Evolutionary conservation across 441 rosid genomes (phyloP), one percentile per base, ranked within the genome.

Genomic region (Pelargonium cotyledonis): DNA sequence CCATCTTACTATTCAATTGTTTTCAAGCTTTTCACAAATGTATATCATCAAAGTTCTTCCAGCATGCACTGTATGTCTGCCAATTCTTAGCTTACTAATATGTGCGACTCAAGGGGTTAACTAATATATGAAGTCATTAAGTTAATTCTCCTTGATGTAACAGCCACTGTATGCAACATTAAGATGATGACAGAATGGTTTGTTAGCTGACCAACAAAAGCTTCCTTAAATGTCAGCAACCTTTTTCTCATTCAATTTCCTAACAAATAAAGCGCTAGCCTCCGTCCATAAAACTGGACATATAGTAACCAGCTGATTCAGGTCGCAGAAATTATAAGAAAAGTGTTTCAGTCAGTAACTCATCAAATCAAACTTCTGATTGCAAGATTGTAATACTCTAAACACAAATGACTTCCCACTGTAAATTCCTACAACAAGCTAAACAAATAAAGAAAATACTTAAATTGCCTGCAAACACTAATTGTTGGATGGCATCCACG

Each of bases 161-260:
- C 38, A 31, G 38, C 38, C 38, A 31, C 38, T 31, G 38, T 31
- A 31, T 31, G 38, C 38, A 31, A 6, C 38, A 31, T 31, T 31
- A 31, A 31, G 6, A 31, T 31, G 38, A 31, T 31, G 38, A 31
- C 3, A 31, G 38, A 31, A 31, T 31, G 57, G 6, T 49, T 49
- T 49, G 57, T 49, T 49, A 14, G 15, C 57, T 14, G n/a, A 12
- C 57, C 15, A n/a, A n/a, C 57, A 49, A 49, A 5, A 49, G 14
- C 57, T 49, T 1, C 57, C 16, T 2, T 49, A 49, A 49, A 49
- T 4, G 57, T 49, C 57, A 49, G 38, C 57, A 49, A 14, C 57
- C 19, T n/a, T 49, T 49, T 49, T 49, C n/a, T 49, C 57, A 49
- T 49, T 49, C 57, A 49, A 12, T n/a, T 49, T n/a, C 57, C 57